Conservation (phyloP, 208 protist genomes). For the Leishmania braziliensis region DNA sequence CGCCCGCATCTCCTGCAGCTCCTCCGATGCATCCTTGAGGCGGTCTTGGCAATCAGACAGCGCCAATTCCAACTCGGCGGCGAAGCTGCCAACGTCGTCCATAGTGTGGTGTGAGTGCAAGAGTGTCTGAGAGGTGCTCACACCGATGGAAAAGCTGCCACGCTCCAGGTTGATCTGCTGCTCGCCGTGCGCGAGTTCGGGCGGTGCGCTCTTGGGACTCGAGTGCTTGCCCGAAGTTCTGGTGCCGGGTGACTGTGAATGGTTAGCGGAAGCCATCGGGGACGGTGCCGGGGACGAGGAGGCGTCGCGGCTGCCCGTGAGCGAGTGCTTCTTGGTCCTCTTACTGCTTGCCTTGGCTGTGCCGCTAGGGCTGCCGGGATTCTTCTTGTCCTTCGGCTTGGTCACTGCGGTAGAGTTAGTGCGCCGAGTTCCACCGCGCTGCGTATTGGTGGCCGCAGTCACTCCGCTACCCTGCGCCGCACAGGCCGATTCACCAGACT, state of each 20-base stretch:
- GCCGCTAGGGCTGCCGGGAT: not conserved
- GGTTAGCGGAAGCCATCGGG: not conserved
- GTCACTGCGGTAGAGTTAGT: not conserved
- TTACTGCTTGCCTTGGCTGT: not conserved
- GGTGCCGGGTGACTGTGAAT: not conserved
- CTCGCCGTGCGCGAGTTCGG: not conserved
- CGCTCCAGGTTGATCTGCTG: not conserved
- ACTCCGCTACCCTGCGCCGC: not conserved
- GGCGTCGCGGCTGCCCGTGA: not conserved
- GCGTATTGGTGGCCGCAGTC: not conserved
- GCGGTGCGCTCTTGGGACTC: not conserved
- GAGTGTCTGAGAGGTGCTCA: not conserved
- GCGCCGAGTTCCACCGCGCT: not conserved
- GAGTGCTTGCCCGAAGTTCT: not conserved
- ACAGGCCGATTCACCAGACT: not conserved
- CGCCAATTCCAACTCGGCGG: not conserved
- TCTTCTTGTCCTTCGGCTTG: not conserved
- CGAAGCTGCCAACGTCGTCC: not conserved
- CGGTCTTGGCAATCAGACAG: slow-evolving; percentile 11
- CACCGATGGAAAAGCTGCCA: not conserved
- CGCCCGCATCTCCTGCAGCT: slow-evolving; percentile 20
- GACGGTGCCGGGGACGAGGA: not conserved
- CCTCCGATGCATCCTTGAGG: not conserved
- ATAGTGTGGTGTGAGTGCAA: not conserved
- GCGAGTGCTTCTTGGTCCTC: not conserved